phyloP scores from a whole-genome alignment of 805 yeast species.

The Candida ponderosae region DNA sequence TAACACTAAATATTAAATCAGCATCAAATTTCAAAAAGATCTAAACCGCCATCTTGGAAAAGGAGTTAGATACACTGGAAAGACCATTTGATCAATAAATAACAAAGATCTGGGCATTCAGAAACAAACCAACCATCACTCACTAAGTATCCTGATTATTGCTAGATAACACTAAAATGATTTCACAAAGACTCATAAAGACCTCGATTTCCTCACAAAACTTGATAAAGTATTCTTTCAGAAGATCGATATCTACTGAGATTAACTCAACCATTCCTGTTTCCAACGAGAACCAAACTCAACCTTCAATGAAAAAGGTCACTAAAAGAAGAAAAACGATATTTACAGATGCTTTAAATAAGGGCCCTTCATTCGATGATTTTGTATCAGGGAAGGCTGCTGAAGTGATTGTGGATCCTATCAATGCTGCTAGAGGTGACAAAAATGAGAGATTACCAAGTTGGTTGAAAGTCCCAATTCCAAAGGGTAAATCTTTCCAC shows the following conservation, averaged over 20 bases:
- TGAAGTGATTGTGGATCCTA: constrained; percentile 57
- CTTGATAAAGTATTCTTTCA: background rate
- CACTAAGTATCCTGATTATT: no score
- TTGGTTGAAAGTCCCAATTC: constrained; percentile 95
- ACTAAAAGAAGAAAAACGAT: constrained; percentile 43
- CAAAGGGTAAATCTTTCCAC: constrained; percentile 84
- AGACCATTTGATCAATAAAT: no score
- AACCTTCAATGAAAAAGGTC: background rate
- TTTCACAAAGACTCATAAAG: constrained; percentile 1
- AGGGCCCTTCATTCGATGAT: constrained; percentile 93
- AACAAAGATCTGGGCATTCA: no score
- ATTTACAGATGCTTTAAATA: constrained; percentile 62
- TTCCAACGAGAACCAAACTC: background rate
- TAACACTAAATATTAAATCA: no score
- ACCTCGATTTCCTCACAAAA: background rate
- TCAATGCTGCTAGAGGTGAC: constrained; percentile 63
- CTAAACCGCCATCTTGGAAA: no score
- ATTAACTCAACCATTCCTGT: background rate
- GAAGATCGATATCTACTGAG: constrained; percentile 6
- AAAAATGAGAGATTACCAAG: constrained; percentile 71
- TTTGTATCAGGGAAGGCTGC: constrained; percentile 79
- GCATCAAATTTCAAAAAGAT: no score
- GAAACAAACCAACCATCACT: no score
- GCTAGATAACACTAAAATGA: background rate
- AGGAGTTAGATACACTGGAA: no score